These are phyloP conservation scores for Yarrowia sp. DNA, from an alignment of 805 yeast genomes.

Conservation along the genomic window DNA sequence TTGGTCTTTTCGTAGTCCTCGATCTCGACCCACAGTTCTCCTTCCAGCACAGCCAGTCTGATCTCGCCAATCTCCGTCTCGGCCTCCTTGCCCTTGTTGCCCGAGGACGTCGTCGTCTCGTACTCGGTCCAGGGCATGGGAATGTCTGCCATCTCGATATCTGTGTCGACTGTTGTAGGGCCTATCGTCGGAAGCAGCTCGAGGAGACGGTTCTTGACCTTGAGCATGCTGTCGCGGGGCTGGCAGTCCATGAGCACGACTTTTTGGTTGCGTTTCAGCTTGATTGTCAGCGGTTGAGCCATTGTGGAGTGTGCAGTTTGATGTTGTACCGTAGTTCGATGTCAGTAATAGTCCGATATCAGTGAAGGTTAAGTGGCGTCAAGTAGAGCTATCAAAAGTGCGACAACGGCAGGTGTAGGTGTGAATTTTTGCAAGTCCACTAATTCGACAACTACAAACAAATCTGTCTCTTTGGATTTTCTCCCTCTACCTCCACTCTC, in stretches of 20 bases:
- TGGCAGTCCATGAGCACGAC: not conserved
- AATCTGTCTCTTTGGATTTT: not conserved
- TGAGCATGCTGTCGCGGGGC: not conserved
- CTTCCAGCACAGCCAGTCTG: constrained; percentile 1
- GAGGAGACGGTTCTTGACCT: not conserved
- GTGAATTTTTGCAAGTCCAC: too few relatives aligned
- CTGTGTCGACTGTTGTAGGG: not conserved
- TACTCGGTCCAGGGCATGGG: constrained; percentile 10
- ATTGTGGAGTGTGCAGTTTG: not conserved
- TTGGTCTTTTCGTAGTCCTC: not conserved
- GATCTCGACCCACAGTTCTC: constrained; percentile 6
- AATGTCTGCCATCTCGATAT: constrained; percentile 1
- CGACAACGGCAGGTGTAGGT: too few relatives aligned
- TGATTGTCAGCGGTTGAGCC: not conserved
- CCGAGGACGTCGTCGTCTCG: not conserved
- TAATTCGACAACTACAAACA: too few relatives aligned
- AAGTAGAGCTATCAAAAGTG: too few relatives aligned
- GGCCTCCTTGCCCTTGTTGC: not conserved
- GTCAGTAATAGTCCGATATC: too few relatives aligned
- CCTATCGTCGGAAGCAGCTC: not conserved
- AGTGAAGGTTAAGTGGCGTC: not conserved
- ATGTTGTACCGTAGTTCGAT: too few relatives aligned
- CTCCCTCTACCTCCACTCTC: not conserved
- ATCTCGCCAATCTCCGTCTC: constrained; percentile 1
- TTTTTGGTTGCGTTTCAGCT: constrained; percentile 4